Base-by-base conservation (phyloP, 371 early-diverging fungal species). In the Mucor racemosus region DNA sequence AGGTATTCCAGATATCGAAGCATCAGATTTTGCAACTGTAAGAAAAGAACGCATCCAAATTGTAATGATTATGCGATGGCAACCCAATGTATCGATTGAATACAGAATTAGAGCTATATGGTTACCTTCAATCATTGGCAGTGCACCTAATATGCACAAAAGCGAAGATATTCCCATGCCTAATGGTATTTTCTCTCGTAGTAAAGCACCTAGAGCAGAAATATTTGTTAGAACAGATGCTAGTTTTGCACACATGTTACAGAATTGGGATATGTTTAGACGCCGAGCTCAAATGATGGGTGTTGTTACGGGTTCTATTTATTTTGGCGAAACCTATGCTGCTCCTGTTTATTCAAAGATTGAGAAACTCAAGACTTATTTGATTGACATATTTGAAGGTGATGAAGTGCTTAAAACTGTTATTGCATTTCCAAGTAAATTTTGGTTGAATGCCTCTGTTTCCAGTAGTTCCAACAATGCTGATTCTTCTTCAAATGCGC, bases 81-180 rank as follows among this genome's bases (percentile, higher is more conserved):
- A 94, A 31, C 94, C 95, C 1, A 92, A 94, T 68, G 90, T 97
- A 34, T 91, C 91, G 0, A 88, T 98, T 33, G 90, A 92, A 36
- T 97, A 97, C 78, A 87, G 90, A 44, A 90, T 97, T 62, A 71
- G 76, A 10, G 84, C 81, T 5, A 76, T 77, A 5, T 84, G 79
- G 81, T 42, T 78, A 21, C 84, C 84, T 8, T 39, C 73, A 7
- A 59, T 78, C 44, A 75, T 81, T 55, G 79, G 79, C 6, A 68
- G 46, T 13, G 50, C 72, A 13, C 10, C 62, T 5, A 69, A 58
- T 26, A 35, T 58, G 5, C 44, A 69, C 21, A 71, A 69, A 8
- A 69, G 55, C n/a, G 74, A 76, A 35, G 72, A 65, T 8, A 33
- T 74, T 8, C 42, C 75, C 21, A 57, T 81, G 56, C 67, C 77